These are phyloP conservation scores for Pulveroboletus sp. DNA, from an alignment of 768 basidiomycete genomes.

Conservation along the genomic window DNA sequence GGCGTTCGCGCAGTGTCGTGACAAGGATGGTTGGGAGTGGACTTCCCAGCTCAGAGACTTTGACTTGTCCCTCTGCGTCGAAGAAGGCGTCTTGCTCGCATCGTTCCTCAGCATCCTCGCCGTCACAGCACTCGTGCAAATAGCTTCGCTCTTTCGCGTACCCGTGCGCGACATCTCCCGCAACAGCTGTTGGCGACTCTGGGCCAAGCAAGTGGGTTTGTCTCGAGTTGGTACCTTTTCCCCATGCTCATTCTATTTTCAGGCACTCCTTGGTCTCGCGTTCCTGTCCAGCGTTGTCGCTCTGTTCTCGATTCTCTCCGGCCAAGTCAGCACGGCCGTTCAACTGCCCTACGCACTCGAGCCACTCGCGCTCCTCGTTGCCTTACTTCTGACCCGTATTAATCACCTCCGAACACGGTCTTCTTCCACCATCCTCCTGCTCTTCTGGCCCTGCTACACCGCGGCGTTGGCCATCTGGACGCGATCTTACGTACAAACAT, in stretches of 20 bases:
- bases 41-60: constrained; percentile 58
- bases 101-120: constrained; percentile 44
- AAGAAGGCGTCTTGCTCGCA: constrained; percentile 66
- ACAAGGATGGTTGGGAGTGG: constrained; percentile 61
- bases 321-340: constrained; percentile 35
- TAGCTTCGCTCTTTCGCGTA: constrained; percentile 26
- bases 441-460: constrained; percentile 79
- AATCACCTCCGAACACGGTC: constrained; percentile 69
- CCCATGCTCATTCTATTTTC: neutral
- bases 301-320: constrained; percentile 36
- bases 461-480: constrained; percentile 49
- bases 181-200: constrained; percentile 49
- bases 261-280: constrained; percentile 50
- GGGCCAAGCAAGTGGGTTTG: constrained; percentile 61
- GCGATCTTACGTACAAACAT: constrained; percentile 46
- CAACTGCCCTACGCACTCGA: constrained; percentile 54
- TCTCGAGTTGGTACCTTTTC: neutral
- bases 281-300: constrained; percentile 42
- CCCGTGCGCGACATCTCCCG: constrained; percentile 34
- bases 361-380: constrained; percentile 45
- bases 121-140: constrained; percentile 38
- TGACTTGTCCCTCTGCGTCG: constrained; percentile 78
- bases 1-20: constrained; percentile 40
- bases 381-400: constrained; percentile 50
- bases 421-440: constrained; percentile 66